Evolutionary conservation across 805 yeast genomes (phyloP).

Genomic region (Sungouiozyma ichnusensis): DNA sequence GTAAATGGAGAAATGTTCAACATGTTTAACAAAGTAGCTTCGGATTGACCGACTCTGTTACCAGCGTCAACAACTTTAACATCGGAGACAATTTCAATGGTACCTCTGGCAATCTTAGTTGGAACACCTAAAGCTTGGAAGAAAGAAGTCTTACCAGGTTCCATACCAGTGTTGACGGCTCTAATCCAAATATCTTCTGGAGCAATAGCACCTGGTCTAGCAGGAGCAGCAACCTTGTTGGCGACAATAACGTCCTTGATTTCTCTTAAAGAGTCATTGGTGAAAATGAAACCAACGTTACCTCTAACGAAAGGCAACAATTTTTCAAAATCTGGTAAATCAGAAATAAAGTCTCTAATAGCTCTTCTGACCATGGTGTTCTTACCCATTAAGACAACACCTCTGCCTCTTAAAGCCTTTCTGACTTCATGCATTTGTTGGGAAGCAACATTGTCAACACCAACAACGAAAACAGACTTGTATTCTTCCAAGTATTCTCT

Average conservation of each 20-base stretch:
- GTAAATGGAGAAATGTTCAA: slow-evolving; percentile 99
- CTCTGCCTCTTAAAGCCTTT: slow-evolving; percentile 90
- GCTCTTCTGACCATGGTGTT: slow-evolving; percentile 99
- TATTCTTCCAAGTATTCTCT: slow-evolving; percentile 91
- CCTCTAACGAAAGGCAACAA: slow-evolving; percentile 92
- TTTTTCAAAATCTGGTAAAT: slow-evolving; percentile 93
- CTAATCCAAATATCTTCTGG: slow-evolving; percentile 96
- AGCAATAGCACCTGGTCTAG: slow-evolving; percentile 99
- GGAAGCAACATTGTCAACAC: slow-evolving; percentile 99
- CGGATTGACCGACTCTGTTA: slow-evolving; percentile 94
- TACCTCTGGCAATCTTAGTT: slow-evolving; percentile 99
- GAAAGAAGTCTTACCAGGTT: slow-evolving; percentile 99
- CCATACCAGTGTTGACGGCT: slow-evolving; percentile 99
- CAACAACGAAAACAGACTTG: slow-evolving; percentile 97
- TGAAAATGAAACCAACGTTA: slow-evolving; percentile 99
- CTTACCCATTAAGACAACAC: slow-evolving; percentile 98
- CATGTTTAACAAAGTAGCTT: slow-evolving; percentile 97
- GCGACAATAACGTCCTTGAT: slow-evolving; percentile 79
- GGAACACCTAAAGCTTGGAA: slow-evolving; percentile 99
- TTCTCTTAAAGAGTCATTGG: slow-evolving; percentile 86
- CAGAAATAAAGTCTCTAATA: slow-evolving; percentile 87
- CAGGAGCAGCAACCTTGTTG: slow-evolving; percentile 99
- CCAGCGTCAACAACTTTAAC: slow-evolving; percentile 88
- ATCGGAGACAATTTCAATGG: slow-evolving; percentile 97
- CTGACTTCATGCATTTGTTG: slow-evolving; percentile 99